Base-by-base conservation (phyloP, 2,329 filamentous ascomycete genomes). In the Paecilomyces sp. region DNA sequence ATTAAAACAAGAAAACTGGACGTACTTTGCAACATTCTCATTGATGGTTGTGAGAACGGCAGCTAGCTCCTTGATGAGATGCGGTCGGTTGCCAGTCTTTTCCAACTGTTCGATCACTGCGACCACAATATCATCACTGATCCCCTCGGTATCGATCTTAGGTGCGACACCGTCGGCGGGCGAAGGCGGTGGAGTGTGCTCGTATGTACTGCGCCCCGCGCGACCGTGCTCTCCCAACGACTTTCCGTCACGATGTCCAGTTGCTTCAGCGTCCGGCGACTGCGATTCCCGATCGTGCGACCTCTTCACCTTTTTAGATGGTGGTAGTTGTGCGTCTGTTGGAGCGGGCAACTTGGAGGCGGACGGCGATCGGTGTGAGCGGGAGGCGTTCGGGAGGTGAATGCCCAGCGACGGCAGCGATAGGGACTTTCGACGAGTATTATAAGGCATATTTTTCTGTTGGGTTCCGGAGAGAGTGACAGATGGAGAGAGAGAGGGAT, bases 81-180 rank as follows among this genome's bases (percentile, higher is more conserved):
- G 93, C 59, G 94, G 94, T 58, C 92, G 84, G 76, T 99, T 99
- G 62, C 87, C 89, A 1, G 92, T 95, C 73, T 89, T 89, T 74
- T 96, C 88, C 59, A 99, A 81, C 77, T 96, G 92, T 67, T 90
- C 79, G 69, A 97, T 91, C 55, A 95, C 91, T 15, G 87, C 91
- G 72, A 95, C 88, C 57, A 99, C 93, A 67, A 99, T 96, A 70
- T 96, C 92, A 74, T 99, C 94, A 72, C 92, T 91, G 76, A 97
- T 92, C 47, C 86, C 85, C 65, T 92, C 88, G 57, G 91, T 84
- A 73, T 95, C 89, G 70, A 94, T 84, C 71, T 87, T 88, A 59
- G 62, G 73, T 61, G 78, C 76, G 60, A 69, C 67, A 65, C 70
- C 78, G 55, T 82, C 79, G 61, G 80, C 80, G 52, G 90, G 90